Percentiles rank a stretch among this genome's conserved stretches.
Conservation (phyloP, 2,329 filamentous ascomycete species). For the Dothistroma pini region DNA sequence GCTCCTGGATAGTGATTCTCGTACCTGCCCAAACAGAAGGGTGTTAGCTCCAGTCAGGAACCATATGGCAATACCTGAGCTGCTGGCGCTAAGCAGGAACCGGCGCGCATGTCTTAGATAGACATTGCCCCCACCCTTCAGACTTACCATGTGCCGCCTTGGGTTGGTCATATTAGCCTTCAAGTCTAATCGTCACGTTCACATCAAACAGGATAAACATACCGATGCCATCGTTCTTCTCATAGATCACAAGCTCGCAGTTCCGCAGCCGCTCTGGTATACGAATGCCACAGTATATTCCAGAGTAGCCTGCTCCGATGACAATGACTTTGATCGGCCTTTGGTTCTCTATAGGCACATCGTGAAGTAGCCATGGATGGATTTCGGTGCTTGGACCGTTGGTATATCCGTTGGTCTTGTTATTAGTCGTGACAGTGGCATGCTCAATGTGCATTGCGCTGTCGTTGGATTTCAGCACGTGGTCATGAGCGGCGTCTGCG, state of each 20-base stretch:
- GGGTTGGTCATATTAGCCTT: too few relatives aligned
- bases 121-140: background rate
- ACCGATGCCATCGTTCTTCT: slow-evolving; percentile 43
- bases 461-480: slow-evolving; percentile 21
- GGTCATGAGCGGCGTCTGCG: slow-evolving; percentile 18
- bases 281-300: slow-evolving; percentile 44
- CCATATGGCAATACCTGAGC: too few relatives aligned
- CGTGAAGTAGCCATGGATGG: slow-evolving; percentile 32
- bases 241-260: slow-evolving; percentile 41
- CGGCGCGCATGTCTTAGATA: too few relatives aligned
- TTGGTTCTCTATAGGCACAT: slow-evolving; percentile 42
- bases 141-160: slow-evolving; percentile 10
- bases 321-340: slow-evolving; percentile 43
- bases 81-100: too few relatives aligned
- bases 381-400: background rate
- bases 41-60: background rate
- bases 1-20: slow-evolving; percentile 44
- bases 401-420: slow-evolving; percentile 11
- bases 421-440: slow-evolving; percentile 12
- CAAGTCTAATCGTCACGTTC: background rate
- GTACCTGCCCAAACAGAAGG: slow-evolving; percentile 28
- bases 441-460: slow-evolving; percentile 19
- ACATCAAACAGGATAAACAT: slow-evolving; percentile 25
- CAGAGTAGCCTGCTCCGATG: slow-evolving; percentile 44
- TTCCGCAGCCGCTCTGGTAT: slow-evolving; percentile 41